Conservation (phyloP, 805 yeast species). For the Sugiyamaella lignohabitans region DNA sequence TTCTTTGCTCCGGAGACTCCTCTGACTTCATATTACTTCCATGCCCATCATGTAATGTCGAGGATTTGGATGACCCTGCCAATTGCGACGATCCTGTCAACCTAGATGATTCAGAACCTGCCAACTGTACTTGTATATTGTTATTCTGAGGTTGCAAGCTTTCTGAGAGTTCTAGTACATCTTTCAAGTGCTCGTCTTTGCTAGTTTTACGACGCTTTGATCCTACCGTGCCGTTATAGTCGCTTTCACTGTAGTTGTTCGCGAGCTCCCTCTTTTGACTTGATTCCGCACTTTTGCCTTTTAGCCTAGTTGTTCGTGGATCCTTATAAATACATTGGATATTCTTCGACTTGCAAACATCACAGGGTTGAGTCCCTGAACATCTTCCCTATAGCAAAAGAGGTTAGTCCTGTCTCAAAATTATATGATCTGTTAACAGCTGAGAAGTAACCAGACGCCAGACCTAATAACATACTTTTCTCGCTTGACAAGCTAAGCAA, state of each 20-base stretch:
- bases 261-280: too few relatives aligned
- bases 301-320: too few relatives aligned
- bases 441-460: too few relatives aligned
- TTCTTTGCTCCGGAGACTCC: background rate
- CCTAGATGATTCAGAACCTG: background rate
- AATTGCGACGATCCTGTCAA: background rate
- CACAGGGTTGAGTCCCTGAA: constrained; percentile 23
- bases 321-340: constrained; percentile 19
- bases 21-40: background rate
- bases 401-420: background rate
- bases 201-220: background rate
- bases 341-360: constrained; percentile 14
- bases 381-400: constrained; percentile 26
- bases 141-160: background rate
- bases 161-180: too few relatives aligned
- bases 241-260: too few relatives aligned
- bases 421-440: background rate
- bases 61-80: background rate
- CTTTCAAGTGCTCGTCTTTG: background rate
- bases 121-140: background rate
- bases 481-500: constrained; percentile 20
- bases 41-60: background rate
- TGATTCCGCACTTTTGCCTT: too few relatives aligned
- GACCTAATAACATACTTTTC: constrained; percentile 20
- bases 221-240: too few relatives aligned